These are phyloP conservation scores for Venturia carpophila DNA, from an alignment of 2,329 filamentous ascomycete species.

Conservation along the genomic window DNA sequence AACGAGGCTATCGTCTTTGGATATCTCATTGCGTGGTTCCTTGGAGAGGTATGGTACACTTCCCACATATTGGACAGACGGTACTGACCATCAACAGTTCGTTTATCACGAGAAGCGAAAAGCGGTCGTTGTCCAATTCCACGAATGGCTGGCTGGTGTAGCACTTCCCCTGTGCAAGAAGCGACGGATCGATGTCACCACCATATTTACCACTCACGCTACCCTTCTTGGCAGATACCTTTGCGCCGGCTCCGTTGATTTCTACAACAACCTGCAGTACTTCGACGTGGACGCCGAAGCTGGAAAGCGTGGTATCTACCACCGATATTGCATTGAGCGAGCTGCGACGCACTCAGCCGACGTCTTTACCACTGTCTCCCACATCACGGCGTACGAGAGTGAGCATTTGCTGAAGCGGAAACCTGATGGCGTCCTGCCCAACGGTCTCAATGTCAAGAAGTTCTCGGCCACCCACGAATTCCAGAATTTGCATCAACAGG, in stretches of 20 bases:
- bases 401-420: conserved; percentile 97
- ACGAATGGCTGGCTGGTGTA: conserved; percentile 96
- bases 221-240: conserved; percentile 92
- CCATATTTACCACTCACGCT: conserved; percentile 97
- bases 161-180: conserved; percentile 87
- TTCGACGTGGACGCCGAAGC: conserved; percentile 97
- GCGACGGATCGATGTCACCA: conserved; percentile 90
- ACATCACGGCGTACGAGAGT: conserved; percentile 97
- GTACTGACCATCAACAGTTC: conserved; percentile 50
- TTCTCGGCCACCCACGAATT: conserved; percentile 98
- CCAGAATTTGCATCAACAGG: conserved; percentile 92
- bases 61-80: not conserved
- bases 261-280: conserved; percentile 97
- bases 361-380: conserved; percentile 97
- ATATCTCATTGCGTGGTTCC: conserved; percentile 94
- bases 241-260: conserved; percentile 94
- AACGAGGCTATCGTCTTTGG: conserved; percentile 97
- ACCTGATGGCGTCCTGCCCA: conserved; percentile 91
- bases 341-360: conserved; percentile 86
- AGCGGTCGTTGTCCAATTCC: conserved; percentile 95
- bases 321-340: conserved; percentile 95
- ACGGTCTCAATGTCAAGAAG: conserved; percentile 96
- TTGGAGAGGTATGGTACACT: conserved; percentile 69
- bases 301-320: conserved; percentile 96
- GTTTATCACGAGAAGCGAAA: conserved; percentile 85